A percentile compares a stretch with the other conserved stretches of the same genome.
Conservation (phyloP, 2,329 filamentous ascomycete species). For the Boeremia lycopersici region DNA sequence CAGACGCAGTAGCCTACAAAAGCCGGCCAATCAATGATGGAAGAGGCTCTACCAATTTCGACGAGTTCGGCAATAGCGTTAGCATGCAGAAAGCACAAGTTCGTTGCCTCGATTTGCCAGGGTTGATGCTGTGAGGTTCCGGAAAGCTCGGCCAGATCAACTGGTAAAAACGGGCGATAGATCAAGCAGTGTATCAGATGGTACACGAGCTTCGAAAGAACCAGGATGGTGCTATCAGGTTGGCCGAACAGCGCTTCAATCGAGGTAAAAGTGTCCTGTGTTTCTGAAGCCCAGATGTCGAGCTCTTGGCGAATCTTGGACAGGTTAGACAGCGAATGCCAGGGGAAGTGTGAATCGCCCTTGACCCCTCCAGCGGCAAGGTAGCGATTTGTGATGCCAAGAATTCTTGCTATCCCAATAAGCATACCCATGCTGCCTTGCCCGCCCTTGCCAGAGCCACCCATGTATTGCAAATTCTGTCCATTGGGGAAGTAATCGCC, state of each 20-base stretch:
- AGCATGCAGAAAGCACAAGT: conserved; percentile 83
- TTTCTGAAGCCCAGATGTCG: conserved; percentile 83
- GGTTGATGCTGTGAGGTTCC: conserved; percentile 84
- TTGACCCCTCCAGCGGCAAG: conserved; percentile 85
- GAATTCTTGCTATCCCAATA: conserved; percentile 81
- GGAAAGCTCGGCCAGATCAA: conserved; percentile 80
- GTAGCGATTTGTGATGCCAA: conserved; percentile 84
- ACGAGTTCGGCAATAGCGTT: conserved; percentile 86
- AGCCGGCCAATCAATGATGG: conserved; percentile 80
- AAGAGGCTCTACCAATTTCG: conserved; percentile 75
- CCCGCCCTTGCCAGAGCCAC: conserved; percentile 70
- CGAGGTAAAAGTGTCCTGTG: conserved; percentile 77
- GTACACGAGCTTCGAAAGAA: conserved; percentile 85
- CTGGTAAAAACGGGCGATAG: conserved; percentile 84
- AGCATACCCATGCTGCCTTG: conserved; percentile 81
- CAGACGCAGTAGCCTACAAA: conserved; percentile 88
- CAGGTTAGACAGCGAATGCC: conserved; percentile 83
- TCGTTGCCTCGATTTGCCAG: conserved; percentile 91
- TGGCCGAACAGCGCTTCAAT: conserved; percentile 78
- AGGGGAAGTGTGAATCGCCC: conserved; percentile 88
- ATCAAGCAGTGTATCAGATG: conserved; percentile 86
- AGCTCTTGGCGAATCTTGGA: conserved; percentile 86
- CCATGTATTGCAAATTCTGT: conserved; percentile 76
- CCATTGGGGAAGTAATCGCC: conserved; percentile 82
- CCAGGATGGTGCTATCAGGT: conserved; percentile 75